These are phyloP conservation scores for Kwoniella europaea DNA, from an alignment of 768 basidiomycete genomes.

Conservation along the genomic window DNA sequence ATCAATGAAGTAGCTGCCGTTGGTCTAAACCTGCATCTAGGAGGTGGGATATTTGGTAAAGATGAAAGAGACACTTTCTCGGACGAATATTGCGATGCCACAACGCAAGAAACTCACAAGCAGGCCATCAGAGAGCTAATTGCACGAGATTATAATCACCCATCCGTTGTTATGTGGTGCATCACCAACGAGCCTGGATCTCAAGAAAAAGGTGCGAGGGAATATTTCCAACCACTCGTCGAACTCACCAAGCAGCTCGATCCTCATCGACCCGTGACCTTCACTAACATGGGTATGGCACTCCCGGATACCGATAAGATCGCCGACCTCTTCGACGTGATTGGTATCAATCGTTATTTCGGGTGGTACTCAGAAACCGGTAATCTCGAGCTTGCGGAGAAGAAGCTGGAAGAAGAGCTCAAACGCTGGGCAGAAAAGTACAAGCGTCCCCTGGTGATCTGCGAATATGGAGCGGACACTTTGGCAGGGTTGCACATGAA, in stretches of 20 bases:
- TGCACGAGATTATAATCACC: constrained; percentile 42
- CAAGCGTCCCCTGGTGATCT: constrained; percentile 33
- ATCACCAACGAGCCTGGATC: constrained; percentile 47
- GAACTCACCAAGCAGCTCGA: constrained; percentile 31
- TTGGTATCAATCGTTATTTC: constrained; percentile 45
- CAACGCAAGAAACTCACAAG: constrained; percentile 29
- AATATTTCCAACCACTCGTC: constrained; percentile 42
- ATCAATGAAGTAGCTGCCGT: constrained; percentile 44
- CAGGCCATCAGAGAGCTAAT: constrained; percentile 37
- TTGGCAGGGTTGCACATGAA: constrained; percentile 31
- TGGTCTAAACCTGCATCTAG: constrained; percentile 36
- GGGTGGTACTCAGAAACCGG: constrained; percentile 44
- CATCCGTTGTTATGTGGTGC: constrained; percentile 44
- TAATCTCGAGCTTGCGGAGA: constrained; percentile 32
- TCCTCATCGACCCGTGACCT: constrained; percentile 40
- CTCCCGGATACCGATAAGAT: constrained; percentile 19
- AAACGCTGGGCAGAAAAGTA: constrained; percentile 24
- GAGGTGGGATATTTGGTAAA: constrained; percentile 29
- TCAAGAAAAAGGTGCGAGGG: constrained; percentile 25
- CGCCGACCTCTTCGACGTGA: constrained; percentile 41
- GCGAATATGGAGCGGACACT: constrained; percentile 43
- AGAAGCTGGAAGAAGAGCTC: constrained; percentile 34
- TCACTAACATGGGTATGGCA: constrained; percentile 29
- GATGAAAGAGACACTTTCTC: constrained; percentile 20
- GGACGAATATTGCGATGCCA: constrained; percentile 31